These are phyloP conservation scores for Pichia kudriavzevii DNA, from an alignment of 1,139 yeast genomes.

Conservation along the genomic window DNA sequence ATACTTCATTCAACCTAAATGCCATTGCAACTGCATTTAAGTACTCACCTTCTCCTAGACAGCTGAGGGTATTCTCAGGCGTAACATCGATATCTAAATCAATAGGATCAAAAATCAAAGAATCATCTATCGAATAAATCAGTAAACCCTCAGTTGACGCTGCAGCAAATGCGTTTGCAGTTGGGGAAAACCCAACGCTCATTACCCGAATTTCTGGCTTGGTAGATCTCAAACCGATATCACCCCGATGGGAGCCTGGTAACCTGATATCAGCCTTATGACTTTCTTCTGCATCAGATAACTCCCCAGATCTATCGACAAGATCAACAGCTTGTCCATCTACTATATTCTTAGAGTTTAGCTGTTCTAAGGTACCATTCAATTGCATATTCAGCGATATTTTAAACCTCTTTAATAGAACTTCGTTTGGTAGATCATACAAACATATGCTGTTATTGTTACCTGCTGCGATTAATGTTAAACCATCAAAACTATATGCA, in stretches of 20 bases:
- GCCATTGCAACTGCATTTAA: slow-evolving; percentile 86
- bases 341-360: slow-evolving; percentile 77
- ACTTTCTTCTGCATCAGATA: slow-evolving; percentile 71
- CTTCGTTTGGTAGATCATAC: slow-evolving; percentile 85
- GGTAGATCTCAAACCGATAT: slow-evolving; percentile 67
- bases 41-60: slow-evolving; percentile 61
- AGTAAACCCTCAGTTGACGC: slow-evolving; percentile 93
- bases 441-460: slow-evolving; percentile 85
- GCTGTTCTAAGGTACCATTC: slow-evolving; percentile 76
- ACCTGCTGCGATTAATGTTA: slow-evolving; percentile 85
- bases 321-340: slow-evolving; percentile 83
- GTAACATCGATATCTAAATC: slow-evolving; percentile 92
- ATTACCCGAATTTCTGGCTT: slow-evolving; percentile 80
- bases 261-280: slow-evolving; percentile 57
- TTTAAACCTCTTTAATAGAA: slow-evolving; percentile 68
- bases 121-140: slow-evolving; percentile 71
- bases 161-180: slow-evolving; percentile 87
- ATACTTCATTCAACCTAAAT: slow-evolving; percentile 78
- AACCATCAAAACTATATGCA: slow-evolving; percentile 84
- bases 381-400: slow-evolving; percentile 86
- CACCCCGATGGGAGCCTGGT: slow-evolving; percentile 90
- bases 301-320: slow-evolving; percentile 79
- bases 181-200: slow-evolving; percentile 76
- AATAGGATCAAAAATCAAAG: slow-evolving; percentile 82
- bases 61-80: slow-evolving; percentile 62